Conservation (phyloP, 164 flowering plant genomes). For the Vitis cinerea region DNA sequence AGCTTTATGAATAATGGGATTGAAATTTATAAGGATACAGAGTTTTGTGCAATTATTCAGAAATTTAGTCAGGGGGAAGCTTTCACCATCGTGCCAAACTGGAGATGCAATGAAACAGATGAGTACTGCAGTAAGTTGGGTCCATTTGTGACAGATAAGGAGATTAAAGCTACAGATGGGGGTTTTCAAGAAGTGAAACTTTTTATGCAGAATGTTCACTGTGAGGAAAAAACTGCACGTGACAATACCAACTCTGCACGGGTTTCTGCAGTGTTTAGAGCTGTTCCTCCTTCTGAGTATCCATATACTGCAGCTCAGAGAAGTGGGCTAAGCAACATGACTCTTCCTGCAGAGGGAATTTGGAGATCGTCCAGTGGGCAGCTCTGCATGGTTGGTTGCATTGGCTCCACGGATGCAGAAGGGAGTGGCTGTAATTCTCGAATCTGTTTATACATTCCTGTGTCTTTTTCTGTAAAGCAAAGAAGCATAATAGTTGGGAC, state of each 20-base stretch:
- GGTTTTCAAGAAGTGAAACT: slow-evolving; percentile 57
- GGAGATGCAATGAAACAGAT: slow-evolving; percentile 70
- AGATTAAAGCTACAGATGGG: slow-evolving; percentile 58
- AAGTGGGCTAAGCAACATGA: slow-evolving; percentile 62
- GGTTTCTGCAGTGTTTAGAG: slow-evolving; percentile 72
- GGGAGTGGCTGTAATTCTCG: slow-evolving; percentile 52
- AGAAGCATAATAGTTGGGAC: slow-evolving; percentile 63
- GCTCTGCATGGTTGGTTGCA: slow-evolving; percentile 92
- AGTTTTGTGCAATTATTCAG: slow-evolving; percentile 52
- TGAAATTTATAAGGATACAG: slow-evolving; percentile 50
- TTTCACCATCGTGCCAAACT: slow-evolving; percentile 62
- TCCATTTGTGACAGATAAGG: slow-evolving; percentile 48
- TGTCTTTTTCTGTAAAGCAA: slow-evolving; percentile 67
- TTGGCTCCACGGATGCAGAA: slow-evolving; percentile 35
- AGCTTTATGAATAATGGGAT: slow-evolving; percentile 24
- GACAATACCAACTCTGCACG: slow-evolving; percentile 33
- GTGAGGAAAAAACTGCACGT: slow-evolving; percentile 32
- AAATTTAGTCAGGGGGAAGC: slow-evolving; percentile 39
- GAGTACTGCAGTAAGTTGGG: slow-evolving; percentile 69
- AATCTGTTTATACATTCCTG: slow-evolving; percentile 64
- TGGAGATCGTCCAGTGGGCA: slow-evolving; percentile 86
- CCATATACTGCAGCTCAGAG: slow-evolving; percentile 38
- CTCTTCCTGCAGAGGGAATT: slow-evolving; percentile 75
- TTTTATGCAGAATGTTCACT: slow-evolving; percentile 56
- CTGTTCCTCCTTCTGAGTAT: slow-evolving; percentile 44